Evolutionary conservation across 148 eudicot genomes (phyloP).

Genomic region (Rhododendron henanense): DNA sequence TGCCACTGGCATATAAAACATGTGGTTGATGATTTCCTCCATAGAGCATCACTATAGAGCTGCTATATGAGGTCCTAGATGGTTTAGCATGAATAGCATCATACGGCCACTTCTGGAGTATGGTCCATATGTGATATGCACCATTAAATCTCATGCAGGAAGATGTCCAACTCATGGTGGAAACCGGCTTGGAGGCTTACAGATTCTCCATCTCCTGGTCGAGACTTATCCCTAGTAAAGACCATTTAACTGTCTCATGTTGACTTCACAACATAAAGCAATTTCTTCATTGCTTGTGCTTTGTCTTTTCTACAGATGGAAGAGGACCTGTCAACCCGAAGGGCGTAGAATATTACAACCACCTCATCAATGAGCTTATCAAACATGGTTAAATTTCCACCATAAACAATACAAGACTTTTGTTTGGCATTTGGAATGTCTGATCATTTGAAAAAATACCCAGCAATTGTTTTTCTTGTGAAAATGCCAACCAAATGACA

Average conservation of each 20-base stretch:
- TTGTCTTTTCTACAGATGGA: constrained; percentile 35
- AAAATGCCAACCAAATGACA: constrained; percentile 5
- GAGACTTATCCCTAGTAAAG: constrained; percentile 64
- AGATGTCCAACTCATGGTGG: constrained; percentile 60
- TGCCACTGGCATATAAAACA: neutral
- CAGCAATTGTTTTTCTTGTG: neutral
- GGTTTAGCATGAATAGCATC: neutral
- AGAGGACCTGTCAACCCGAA: constrained; percentile 51
- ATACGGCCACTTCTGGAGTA: neutral
- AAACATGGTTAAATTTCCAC: constrained; percentile 32
- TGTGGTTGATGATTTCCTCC: neutral
- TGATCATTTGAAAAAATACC: neutral
- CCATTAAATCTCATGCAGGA: constrained; percentile 33
- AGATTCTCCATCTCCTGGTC: constrained; percentile 76
- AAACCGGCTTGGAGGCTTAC: constrained; percentile 63
- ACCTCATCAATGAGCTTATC: constrained; percentile 51
- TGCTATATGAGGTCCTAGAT: neutral
- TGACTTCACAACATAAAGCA: neutral
- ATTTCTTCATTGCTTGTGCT: neutral
- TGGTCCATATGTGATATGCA: neutral
- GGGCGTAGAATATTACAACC: constrained; percentile 56
- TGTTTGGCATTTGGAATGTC: neutral
- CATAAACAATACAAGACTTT: neutral
- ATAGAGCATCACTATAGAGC: neutral
- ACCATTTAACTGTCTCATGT: neutral